A percentile compares a stretch with the other conserved stretches of the same genome.
Evolutionary conservation across 768 basidiomycete genomes (phyloP).

Genomic region (Sarcodon aspratus): DNA sequence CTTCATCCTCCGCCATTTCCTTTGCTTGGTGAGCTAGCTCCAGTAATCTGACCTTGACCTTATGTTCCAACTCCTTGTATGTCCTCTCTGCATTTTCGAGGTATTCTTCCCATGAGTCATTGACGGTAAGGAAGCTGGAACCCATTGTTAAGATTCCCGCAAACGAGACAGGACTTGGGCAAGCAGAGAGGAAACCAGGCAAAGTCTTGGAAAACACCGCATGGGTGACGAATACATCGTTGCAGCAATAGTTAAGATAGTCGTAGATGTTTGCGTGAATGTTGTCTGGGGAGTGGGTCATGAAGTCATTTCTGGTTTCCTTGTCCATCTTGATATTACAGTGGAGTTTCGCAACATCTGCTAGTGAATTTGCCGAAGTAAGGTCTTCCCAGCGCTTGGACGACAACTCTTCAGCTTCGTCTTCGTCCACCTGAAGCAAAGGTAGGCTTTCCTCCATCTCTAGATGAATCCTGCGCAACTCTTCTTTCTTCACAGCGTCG

Average conservation of each 20-base stretch:
- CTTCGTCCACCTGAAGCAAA: slow-evolving; percentile 29
- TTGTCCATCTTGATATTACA: slow-evolving; percentile 78
- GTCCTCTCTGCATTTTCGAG: slow-evolving; percentile 64
- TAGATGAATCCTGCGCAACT: slow-evolving; percentile 25
- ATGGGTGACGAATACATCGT: slow-evolving; percentile 79
- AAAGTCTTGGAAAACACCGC: slow-evolving; percentile 66
- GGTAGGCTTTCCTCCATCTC: slow-evolving; percentile 31
- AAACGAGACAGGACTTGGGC: slow-evolving; percentile 89
- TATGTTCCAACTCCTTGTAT: slow-evolving; percentile 60
- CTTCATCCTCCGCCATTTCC: slow-evolving; percentile 32
- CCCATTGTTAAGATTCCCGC: slow-evolving; percentile 89
- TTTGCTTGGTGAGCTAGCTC: slow-evolving; percentile 54
- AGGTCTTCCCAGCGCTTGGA: slow-evolving; percentile 84
- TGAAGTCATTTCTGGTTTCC: slow-evolving; percentile 62
- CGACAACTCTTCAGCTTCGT: slow-evolving; percentile 28
- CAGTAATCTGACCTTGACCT: slow-evolving; percentile 47
- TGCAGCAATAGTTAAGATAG: slow-evolving; percentile 78
- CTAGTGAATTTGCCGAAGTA: slow-evolving; percentile 84
- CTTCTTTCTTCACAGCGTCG: slow-evolving; percentile 23
- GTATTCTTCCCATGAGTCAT: slow-evolving; percentile 83
- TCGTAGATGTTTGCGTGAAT: slow-evolving; percentile 56
- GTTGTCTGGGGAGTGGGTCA: slow-evolving; percentile 52
- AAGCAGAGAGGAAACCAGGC: slow-evolving; percentile 70
- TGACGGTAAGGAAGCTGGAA: slow-evolving; percentile 82
- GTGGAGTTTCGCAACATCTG: slow-evolving; percentile 85